Evolutionary conservation across 768 basidiomycete genomes (phyloP), one percentile per base, ranked within the genome.

Genomic region (Kwoniella heveanensis): DNA sequence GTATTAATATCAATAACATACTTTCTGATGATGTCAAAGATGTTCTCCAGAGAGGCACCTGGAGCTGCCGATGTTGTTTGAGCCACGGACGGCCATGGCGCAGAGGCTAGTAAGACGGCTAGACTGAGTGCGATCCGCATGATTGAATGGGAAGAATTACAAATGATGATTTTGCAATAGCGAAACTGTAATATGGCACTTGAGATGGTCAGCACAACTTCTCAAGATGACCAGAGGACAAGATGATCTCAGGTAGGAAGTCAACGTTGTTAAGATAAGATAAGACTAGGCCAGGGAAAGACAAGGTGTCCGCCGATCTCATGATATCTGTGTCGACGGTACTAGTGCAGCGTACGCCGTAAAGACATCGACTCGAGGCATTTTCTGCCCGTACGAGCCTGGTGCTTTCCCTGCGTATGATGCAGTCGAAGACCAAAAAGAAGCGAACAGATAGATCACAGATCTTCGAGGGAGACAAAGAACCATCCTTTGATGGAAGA

Each of bases 281-380:
- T 53, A 53, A 53, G 52, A 53, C 32, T n/a, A 30, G 15, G 8
- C 32, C 12, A 53, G 39, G 39, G 39, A 32, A 13, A 32, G 32
- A 32, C 32, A 32, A 32, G 13, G 5, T 32, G 32, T 32, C n/a
- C n/a, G n/a, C n/a, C n/a, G 32, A 32, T 5, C 5, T 32, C 13
- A 32, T 32, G 13, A 32, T 32, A 32, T n/a, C n/a, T n/a, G n/a
- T n/a, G n/a, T n/a, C n/a, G n/a, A n/a, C n/a, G n/a, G n/a, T n/a
- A n/a, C n/a, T n/a, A n/a, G n/a, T n/a, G n/a, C n/a, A n/a, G n/a
- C n/a, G n/a, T n/a, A n/a, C n/a, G n/a, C n/a, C n/a, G 32, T 32
- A 32, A 32, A 17, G 39, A 44, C 9, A 3, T 44, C 15, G 39
- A 44, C 8, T 44, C 39, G 39, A 44, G 39, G 39, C 39, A 44